A percentile compares a stretch with the other conserved stretches of the same genome.
Conservation (phyloP, 306 rosid species). For the Inga laurina region DNA sequence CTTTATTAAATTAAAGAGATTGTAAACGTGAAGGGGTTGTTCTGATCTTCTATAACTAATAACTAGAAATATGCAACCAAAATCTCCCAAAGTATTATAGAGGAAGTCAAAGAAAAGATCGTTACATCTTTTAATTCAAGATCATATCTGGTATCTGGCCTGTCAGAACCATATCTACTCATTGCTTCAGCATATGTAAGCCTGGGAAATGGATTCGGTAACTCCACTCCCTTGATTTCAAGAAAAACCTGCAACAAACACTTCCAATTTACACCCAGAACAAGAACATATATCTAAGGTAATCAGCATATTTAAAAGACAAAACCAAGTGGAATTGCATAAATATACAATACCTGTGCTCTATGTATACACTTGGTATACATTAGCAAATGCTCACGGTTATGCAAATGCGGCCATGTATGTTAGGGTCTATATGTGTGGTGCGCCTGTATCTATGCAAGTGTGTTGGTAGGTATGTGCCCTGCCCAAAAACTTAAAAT, state of each 20-base stretch:
- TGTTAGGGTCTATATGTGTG: background rate
- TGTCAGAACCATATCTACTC: constrained; percentile 87
- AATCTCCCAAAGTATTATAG: constrained; percentile 18
- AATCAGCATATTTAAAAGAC: constrained; percentile 20
- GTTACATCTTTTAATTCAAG: constrained; percentile 89
- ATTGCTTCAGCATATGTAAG: constrained; percentile 97
- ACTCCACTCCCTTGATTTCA: constrained; percentile 76
- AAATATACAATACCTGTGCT: background rate
- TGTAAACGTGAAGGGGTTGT: background rate
- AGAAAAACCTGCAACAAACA: constrained; percentile 75
- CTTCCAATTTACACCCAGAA: constrained; percentile 15
- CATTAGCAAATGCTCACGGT: background rate
- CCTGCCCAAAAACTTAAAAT: too few species aligned
- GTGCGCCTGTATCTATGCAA: background rate
- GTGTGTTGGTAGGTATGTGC: background rate
- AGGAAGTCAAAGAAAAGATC: constrained; percentile 34
- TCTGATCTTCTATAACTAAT: background rate
- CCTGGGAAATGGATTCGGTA: constrained; percentile 93
- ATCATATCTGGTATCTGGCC: constrained; percentile 88
- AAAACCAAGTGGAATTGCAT: background rate
- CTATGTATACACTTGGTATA: background rate
- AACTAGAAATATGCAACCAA: constrained; percentile 9
- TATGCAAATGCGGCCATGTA: background rate
- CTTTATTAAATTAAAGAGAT: background rate
- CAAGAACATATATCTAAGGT: constrained; percentile 11